Evolutionary conservation across 176 grass and related monocot genomes (phyloP), one percentile per base, ranked within the genome.

Genomic region (Aegilops speltoides): DNA sequence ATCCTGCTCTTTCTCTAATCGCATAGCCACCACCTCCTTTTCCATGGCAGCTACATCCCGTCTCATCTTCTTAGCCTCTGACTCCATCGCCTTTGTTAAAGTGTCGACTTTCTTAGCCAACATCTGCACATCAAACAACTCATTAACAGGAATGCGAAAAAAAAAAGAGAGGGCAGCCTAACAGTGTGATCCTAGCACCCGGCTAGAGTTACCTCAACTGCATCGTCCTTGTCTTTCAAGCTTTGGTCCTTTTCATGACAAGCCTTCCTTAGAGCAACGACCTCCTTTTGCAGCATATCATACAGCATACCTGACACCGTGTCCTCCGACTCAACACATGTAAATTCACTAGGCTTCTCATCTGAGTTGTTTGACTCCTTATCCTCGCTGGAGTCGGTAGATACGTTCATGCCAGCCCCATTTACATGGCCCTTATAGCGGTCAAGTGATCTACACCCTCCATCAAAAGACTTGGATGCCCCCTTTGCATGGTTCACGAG

Each of bases 151-250:
- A 24, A 64, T 34, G 73, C n/a, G 66, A 23, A 2, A 41, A 41
- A 74, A 74, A 74, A 10, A 45, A 77, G 68, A 20, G 52, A 8
- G 52, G 52, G 52, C 52, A 33, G 43, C 48, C 50, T 84, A 31
- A 77, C 16, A 61, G 84, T 34, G 31, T 14, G 8, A 34, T 59
- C n/a, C 26, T 54, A 67, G 1, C 38, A 48, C 52, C 22, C 13
- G 10, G 37, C 13, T 37, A 25, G 31, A 79, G 26, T 79, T 90
- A 99, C 97, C 97, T 99, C 97, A 70, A 94, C 89, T 24, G 90
- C 97, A 12, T 99, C 97, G 63, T 99, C 97, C 82, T 99, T 96
- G 74, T 99, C 97, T 87, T 96, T 96, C 71, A 99, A 80, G 81
- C 85, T 93, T 82, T 96, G 94, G 67, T 96, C 94, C 85, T 99